These are phyloP conservation scores for Monosporozyma aquatica DNA, from an alignment of 805 yeast species.

Conservation along the genomic window DNA sequence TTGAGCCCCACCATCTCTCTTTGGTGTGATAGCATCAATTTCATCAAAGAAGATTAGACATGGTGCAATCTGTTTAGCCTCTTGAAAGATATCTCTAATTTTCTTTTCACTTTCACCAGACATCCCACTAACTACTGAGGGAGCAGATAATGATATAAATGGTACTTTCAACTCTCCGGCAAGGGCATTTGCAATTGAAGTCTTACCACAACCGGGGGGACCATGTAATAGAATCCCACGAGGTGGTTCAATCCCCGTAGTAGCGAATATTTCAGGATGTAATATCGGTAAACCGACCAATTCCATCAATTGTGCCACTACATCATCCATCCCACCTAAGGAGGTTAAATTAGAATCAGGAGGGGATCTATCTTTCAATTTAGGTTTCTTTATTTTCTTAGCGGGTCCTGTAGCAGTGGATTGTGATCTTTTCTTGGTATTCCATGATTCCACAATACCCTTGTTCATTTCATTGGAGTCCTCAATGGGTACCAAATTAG, in stretches of 20 bases:
- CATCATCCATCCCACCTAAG: slow-evolving; percentile 81
- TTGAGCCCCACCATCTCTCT: slow-evolving; percentile 89
- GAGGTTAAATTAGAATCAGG: slow-evolving; percentile 61
- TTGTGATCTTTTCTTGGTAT: slow-evolving; percentile 44
- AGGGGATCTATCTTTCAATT: slow-evolving; percentile 53
- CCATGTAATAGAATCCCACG: slow-evolving; percentile 91
- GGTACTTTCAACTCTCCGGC: slow-evolving; percentile 95
- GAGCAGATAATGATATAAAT: slow-evolving; percentile 84
- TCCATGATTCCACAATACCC: slow-evolving; percentile 68
- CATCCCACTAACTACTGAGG: slow-evolving; percentile 96
- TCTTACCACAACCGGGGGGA: slow-evolving; percentile 98
- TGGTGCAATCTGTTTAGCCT: slow-evolving; percentile 84
- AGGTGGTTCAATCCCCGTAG: slow-evolving; percentile 93
- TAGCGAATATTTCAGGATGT: slow-evolving; percentile 82
- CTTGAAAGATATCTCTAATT: slow-evolving; percentile 84
- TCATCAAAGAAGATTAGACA: slow-evolving; percentile 91
- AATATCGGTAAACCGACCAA: slow-evolving; percentile 82
- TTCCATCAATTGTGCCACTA: slow-evolving; percentile 82
- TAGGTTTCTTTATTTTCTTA: slow-evolving; percentile 33
- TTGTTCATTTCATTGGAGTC: slow-evolving; percentile 68
- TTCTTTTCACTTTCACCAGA: slow-evolving; percentile 98
- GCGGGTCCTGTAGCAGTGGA: slow-evolving; percentile 23
- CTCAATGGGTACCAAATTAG: slow-evolving; percentile 53
- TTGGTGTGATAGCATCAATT: slow-evolving; percentile 96
- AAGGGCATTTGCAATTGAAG: slow-evolving; percentile 89